phyloP scores from a whole-genome alignment of 352 stramenopile species.

The Stramenopiles sp. region DNA sequence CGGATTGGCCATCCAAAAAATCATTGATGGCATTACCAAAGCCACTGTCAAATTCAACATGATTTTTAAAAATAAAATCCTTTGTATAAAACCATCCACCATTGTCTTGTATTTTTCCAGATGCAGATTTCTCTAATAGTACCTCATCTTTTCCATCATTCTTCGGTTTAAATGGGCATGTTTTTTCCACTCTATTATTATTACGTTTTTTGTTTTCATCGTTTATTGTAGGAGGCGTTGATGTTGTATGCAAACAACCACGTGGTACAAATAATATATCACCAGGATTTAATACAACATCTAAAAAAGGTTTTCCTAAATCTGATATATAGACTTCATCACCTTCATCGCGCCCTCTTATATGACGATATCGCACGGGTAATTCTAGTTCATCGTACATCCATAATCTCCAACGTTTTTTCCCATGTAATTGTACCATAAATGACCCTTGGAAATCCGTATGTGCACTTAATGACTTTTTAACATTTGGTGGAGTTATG shows the following conservation, averaged over 20 bases:
- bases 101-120: too few relatives aligned
- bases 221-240: too few relatives aligned
- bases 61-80: too few relatives aligned
- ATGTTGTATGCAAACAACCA: slow-evolving; percentile 30
- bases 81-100: too few relatives aligned
- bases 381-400: background rate
- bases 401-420: background rate
- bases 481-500: background rate
- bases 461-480: background rate
- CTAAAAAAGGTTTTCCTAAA: slow-evolving; percentile 7
- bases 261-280: slow-evolving; percentile 42
- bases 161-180: too few relatives aligned
- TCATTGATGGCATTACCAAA: too few relatives aligned
- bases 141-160: background rate
- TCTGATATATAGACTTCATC: background rate
- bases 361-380: background rate
- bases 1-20: too few relatives aligned
- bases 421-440: background rate
- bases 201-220: too few relatives aligned
- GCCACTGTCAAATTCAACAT: too few relatives aligned
- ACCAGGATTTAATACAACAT: slow-evolving; percentile 26
- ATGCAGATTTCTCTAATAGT: too few relatives aligned
- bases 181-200: too few relatives aligned
- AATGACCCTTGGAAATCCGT: background rate
- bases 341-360: background rate